Evolutionary conservation across 2,329 filamentous ascomycete species (phyloP).

Genomic region (Penicillium sp.): DNA sequence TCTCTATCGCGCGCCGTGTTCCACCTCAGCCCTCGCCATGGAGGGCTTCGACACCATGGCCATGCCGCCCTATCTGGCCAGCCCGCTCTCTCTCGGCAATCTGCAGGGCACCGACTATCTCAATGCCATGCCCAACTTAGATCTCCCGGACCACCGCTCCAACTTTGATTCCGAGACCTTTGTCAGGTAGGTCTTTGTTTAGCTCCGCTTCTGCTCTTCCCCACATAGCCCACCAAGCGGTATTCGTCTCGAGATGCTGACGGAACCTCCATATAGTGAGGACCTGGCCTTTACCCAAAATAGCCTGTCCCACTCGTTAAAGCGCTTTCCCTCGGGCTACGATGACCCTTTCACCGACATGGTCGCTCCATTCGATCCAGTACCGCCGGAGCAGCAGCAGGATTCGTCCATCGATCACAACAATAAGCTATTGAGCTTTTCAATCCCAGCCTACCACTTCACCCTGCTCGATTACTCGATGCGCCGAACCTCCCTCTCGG

Average conservation of each 20-base stretch:
- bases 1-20: slow-evolving; percentile 4
- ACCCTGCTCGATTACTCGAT: slow-evolving; percentile 62
- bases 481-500: slow-evolving; percentile 56
- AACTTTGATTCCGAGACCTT: slow-evolving; percentile 63
- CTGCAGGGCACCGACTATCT: slow-evolving; percentile 51
- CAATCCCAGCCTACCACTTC: slow-evolving; percentile 62
- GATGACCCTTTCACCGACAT: slow-evolving; percentile 57
- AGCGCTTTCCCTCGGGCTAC: slow-evolving; percentile 52
- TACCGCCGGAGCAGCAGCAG: slow-evolving; percentile 50
- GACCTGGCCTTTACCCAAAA: slow-evolving; percentile 53
- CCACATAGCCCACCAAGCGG: neutral
- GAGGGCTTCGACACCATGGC: slow-evolving; percentile 62
- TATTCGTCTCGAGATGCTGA: neutral
- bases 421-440: slow-evolving; percentile 74
- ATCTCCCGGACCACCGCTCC: slow-evolving; percentile 60
- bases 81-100: slow-evolving; percentile 58
- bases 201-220: neutral
- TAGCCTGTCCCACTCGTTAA: slow-evolving; percentile 43
- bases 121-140: slow-evolving; percentile 54
- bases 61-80: slow-evolving; percentile 62
- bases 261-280: slow-evolving; percentile 44
- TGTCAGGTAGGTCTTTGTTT: slow-evolving; percentile 53
- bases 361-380: slow-evolving; percentile 45
- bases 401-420: slow-evolving; percentile 64
- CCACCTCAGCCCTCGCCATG: slow-evolving; percentile 37